phyloP scores from a whole-genome alignment of 345 rosid genomes.

The Moricandia moricandioides region DNA sequence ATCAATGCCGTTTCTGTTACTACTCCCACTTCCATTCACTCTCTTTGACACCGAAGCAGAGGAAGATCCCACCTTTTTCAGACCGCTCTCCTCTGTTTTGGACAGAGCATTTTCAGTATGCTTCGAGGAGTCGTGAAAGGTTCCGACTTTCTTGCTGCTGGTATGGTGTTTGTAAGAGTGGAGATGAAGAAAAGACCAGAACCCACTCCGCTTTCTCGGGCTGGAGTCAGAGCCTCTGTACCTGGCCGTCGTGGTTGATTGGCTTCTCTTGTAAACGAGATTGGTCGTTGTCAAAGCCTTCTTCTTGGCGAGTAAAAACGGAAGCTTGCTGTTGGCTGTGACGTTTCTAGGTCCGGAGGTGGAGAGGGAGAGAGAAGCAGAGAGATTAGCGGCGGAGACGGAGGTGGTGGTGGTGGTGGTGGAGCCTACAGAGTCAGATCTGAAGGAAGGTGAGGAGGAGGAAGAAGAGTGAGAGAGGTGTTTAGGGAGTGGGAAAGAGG shows the following conservation, averaged over 20 bases:
- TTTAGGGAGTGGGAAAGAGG: constrained; percentile 69
- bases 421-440: constrained; percentile 56
- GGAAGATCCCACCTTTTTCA: constrained; percentile 18
- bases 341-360: constrained; percentile 39
- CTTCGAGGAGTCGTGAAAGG: constrained; percentile 10
- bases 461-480: constrained; percentile 52
- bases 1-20: constrained; percentile 30
- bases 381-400: constrained; percentile 14
- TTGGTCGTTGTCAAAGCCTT: constrained; percentile 47
- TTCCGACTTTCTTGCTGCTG: constrained; percentile 42
- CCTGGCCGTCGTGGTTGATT: constrained; percentile 42
- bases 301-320: constrained; percentile 69
- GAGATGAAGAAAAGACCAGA: constrained; percentile 88
- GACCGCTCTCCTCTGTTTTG: neutral
- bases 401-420: neutral
- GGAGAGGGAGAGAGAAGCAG: constrained; percentile 44
- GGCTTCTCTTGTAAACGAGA: constrained; percentile 73
- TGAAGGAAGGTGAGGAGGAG: constrained; percentile 65
- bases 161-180: constrained; percentile 45
- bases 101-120: neutral
- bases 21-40: constrained; percentile 19
- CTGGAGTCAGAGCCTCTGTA: constrained; percentile 46
- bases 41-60: constrained; percentile 50
- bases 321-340: constrained; percentile 40
- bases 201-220: constrained; percentile 64